These are phyloP conservation scores for Trichoderma hamatum DNA, from an alignment of 2,329 filamentous ascomycete species.

Conservation along the genomic window DNA sequence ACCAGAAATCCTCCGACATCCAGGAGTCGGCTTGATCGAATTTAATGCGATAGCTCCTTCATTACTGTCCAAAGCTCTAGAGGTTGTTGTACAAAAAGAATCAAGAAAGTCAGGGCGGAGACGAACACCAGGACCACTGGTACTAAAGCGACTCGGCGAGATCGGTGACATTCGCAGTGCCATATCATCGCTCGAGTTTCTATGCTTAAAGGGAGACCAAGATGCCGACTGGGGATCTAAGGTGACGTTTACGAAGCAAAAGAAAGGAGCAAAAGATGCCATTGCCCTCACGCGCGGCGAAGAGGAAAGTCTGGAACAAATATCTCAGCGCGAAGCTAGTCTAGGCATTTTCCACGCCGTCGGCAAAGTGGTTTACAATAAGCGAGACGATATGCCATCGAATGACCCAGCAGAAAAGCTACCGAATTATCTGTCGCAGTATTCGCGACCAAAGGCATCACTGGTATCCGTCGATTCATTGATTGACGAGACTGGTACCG, in stretches of 20 bases:
- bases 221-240: constrained; percentile 74
- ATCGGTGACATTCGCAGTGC: constrained; percentile 92
- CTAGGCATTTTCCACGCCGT: constrained; percentile 95
- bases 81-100: constrained; percentile 82
- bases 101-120: constrained; percentile 74
- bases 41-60: constrained; percentile 93
- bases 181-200: constrained; percentile 88
- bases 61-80: constrained; percentile 80
- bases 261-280: constrained; percentile 60
- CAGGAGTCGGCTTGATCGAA: constrained; percentile 77
- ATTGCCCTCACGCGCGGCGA: constrained; percentile 74
- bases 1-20: constrained; percentile 80
- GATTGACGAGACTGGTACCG: constrained; percentile 92
- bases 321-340: constrained; percentile 85
- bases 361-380: constrained; percentile 96
- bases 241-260: constrained; percentile 69
- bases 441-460: constrained; percentile 63
- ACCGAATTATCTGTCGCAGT: constrained; percentile 60
- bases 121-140: constrained; percentile 74
- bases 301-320: constrained; percentile 74
- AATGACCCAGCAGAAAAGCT: constrained; percentile 55
- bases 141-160: constrained; percentile 79
- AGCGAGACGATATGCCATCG: constrained; percentile 64
- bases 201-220: constrained; percentile 82
- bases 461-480: constrained; percentile 72